Base-by-base conservation (phyloP, 345 rosid species). In the Eucalyptus virginea region DNA sequence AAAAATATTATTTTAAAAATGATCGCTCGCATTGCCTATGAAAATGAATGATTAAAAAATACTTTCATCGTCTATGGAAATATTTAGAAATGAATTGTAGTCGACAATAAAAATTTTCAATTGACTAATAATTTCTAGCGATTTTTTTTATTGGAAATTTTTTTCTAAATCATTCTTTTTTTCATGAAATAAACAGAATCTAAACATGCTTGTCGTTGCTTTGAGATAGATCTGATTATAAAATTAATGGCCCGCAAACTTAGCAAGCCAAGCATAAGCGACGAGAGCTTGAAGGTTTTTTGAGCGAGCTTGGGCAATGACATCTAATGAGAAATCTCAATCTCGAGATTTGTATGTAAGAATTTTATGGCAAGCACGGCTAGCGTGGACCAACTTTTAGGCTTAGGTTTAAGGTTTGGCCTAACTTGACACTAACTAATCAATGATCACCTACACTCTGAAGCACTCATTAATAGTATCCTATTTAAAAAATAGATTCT, bases 21-120 rank as follows among this genome's bases (percentile, higher is more conserved):
- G 0, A 13, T 62, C 0, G 1, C 2, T 60, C 3, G 1, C 2
- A 62, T 62, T 1, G 0, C 7, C 12, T 5, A 9, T 3, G 3
- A 28, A 60, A 28, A 28, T 28, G 32, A 12, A 28, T 6, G 0
- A 28, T 11, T 12, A 30, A 6, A 58, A 60, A 11, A 11, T 26
- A 28, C 5, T 60, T 11, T 28, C 8, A 28, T 11, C 11, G 0
- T 28, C 15, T 0, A 28, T 12, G 1, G 7, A 60, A 60, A 60
- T 28, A 13, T 28, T 60, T 60, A 60, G 4, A 60, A 11, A 28
- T 30, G 34, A 62, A 62, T 13, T 60, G 0, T 28, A 5, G 17
- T 12, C 4, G 14, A 60, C 1, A 28, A 28, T 28, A 13, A 60
- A 60, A 60, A 60, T 0, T 60, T 11, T 12, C 32, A 13, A 28